phyloP scores from a whole-genome alignment of 2,329 filamentous ascomycete species.

The Aspergillus puulaauensis region DNA sequence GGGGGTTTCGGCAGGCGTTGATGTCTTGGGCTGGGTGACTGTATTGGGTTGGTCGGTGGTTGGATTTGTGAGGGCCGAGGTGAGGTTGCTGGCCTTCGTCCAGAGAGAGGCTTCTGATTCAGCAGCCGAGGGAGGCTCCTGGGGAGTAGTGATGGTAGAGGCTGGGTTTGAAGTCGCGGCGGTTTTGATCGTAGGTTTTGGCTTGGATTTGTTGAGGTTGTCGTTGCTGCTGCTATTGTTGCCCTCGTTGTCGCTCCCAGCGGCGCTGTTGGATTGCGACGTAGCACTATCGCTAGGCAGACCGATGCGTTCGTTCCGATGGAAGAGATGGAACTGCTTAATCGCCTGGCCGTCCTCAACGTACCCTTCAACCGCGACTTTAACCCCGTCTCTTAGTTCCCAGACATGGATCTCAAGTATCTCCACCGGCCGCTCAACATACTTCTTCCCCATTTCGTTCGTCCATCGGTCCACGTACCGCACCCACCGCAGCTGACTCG shows the following conservation, averaged over 20 bases:
- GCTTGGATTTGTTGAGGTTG: not conserved
- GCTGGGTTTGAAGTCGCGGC: not conserved
- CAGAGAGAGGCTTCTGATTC: slow-evolving; percentile 11
- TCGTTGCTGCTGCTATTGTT: slow-evolving; percentile 6
- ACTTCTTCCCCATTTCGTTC: slow-evolving; percentile 67
- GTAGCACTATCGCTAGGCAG: slow-evolving; percentile 31
- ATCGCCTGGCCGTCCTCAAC: slow-evolving; percentile 88
- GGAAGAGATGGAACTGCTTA: slow-evolving; percentile 77
- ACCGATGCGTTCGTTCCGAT: slow-evolving; percentile 64
- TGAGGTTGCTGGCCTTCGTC: not conserved
- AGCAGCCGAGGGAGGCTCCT: not conserved
- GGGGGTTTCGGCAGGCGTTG: slow-evolving; percentile 38
- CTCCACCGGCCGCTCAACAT: slow-evolving; percentile 79
- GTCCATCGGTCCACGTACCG: slow-evolving; percentile 88
- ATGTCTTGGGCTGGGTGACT: slow-evolving; percentile 1
- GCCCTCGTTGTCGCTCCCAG: slow-evolving; percentile 2
- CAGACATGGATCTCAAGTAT: slow-evolving; percentile 86
- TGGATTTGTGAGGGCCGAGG: not conserved
- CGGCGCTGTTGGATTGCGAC: not conserved
- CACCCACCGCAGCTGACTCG: slow-evolving; percentile 85
- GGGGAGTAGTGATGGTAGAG: not conserved
- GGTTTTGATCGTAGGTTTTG: not conserved
- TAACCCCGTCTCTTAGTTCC: slow-evolving; percentile 84
- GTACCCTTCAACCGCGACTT: slow-evolving; percentile 80
- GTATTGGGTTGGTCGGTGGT: slow-evolving; percentile 4